Evolutionary conservation across 306 rosid genomes (phyloP), one percentile per base, ranked within the genome.

Genomic region (Gillenia trifoliata): DNA sequence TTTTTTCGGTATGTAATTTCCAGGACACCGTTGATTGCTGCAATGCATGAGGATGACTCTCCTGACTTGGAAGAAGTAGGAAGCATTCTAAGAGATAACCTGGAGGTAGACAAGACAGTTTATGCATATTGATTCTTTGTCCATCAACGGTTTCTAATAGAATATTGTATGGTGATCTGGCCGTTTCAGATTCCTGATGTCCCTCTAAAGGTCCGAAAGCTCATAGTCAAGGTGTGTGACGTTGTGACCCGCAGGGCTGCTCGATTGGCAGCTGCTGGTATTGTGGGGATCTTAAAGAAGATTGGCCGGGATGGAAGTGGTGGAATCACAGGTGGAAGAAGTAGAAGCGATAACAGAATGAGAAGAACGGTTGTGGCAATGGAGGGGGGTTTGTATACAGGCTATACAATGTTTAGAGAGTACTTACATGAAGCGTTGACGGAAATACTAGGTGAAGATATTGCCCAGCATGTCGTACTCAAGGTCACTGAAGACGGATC

Each of bases 211-310:
- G 89, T 88, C 3, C 82, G 97, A 61, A 93, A 86, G 84, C 84
- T 86, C 3, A 82, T 93, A 23, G 96, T 91, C 68, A 91, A 77
- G 82, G 88, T 93, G 66, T 89, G 97, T 4, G 96, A 91, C 43
- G 85, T 89, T 72, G 92, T 93, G 76, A 89, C 94, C 61, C 87
- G 89, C 9, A 85, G 98, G 80, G 98, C 98, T 23, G 96, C 91
- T 22, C 86, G 97, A 55, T 78, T 91, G 78, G 97, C 97, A n/a
- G 98, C 94, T 11, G 96, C 93, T 15, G 97, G 97, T 12, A 87
- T 91, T 8, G 93, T 84, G 22, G 97, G 98, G 33, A 91, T 91
- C 83, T 78, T 93, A 83, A 93, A 93, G 85, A 93, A 93, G 90
- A 91, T 91, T 1, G 97, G 98, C 28, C 81, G 94, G 64, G 98